Evolutionary conservation across 2,329 filamentous ascomycete species (phyloP).

Genomic region (Biscogniauxia sp.): DNA sequence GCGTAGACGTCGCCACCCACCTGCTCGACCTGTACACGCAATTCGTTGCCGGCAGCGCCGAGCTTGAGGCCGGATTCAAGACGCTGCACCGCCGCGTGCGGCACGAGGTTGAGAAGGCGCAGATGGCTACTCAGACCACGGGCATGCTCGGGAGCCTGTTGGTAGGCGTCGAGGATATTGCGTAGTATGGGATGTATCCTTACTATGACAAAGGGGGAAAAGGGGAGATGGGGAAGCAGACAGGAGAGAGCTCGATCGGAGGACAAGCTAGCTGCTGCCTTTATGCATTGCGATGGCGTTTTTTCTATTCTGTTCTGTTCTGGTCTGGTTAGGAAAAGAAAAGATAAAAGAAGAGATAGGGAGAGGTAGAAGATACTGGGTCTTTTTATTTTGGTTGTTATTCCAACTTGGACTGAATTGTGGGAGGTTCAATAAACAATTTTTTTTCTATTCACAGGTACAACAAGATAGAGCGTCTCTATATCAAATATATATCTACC

Average conservation of each 20-base stretch:
- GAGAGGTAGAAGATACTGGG: too few relatives aligned
- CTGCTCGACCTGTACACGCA: conserved; percentile 86
- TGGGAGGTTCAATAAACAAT: too few relatives aligned
- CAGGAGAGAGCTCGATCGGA: conserved; percentile 7
- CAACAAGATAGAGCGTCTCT: too few relatives aligned
- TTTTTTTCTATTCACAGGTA: too few relatives aligned
- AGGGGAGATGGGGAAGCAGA: not conserved
- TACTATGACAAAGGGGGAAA: not conserved
- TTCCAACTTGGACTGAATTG: not conserved
- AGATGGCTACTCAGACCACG: conserved; percentile 75
- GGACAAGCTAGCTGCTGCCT: not conserved
- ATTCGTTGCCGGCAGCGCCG: conserved; percentile 69
- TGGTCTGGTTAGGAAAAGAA: conserved; percentile 12
- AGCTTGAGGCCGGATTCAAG: conserved; percentile 69
- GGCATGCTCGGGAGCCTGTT: conserved; percentile 82
- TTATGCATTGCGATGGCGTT: conserved; percentile 44
- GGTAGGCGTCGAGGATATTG: conserved; percentile 37
- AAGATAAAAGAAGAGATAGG: conserved; percentile 4
- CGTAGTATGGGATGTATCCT: conserved; percentile 3
- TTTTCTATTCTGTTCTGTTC: conserved; percentile 3
- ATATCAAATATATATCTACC: too few relatives aligned
- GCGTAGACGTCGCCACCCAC: conserved; percentile 78
- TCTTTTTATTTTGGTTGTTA: too few relatives aligned
- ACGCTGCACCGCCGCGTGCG: conserved; percentile 69
- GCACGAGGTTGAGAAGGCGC: conserved; percentile 76